phyloP scores from a whole-genome alignment of 176 grass and related monocot genomes.

The Alloteropsis semialata region DNA sequence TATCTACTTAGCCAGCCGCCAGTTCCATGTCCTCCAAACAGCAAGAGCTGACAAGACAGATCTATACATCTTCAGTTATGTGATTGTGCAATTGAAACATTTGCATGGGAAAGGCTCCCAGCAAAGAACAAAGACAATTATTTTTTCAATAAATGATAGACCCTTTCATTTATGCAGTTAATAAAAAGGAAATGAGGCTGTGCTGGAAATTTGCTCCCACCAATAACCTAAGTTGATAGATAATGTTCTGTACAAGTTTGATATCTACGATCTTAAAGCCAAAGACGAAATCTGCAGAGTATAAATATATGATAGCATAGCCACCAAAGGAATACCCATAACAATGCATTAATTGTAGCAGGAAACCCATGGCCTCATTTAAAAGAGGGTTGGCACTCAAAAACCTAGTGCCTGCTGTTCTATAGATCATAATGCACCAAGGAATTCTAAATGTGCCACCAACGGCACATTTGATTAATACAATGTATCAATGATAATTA shows the following conservation, averaged over 20 bases:
- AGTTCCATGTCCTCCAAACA: conserved; percentile 98
- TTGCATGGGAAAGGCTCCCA: background rate
- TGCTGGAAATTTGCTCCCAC: background rate
- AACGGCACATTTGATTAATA: background rate
- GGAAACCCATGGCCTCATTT: background rate
- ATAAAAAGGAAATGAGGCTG: background rate
- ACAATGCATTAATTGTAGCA: background rate
- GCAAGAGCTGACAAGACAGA: conserved; percentile 67
- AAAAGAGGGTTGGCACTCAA: background rate
- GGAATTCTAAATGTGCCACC: background rate
- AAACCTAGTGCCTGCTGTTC: background rate
- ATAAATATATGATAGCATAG: background rate
- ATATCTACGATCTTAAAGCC: background rate
- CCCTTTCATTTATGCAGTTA: conserved; percentile 1
- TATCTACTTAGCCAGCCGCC: conserved; percentile 97
- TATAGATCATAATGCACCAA: background rate
- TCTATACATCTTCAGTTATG: conserved; percentile 23
- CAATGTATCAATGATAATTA: background rate
- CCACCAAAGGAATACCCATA: background rate
- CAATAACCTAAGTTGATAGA: conserved; percentile 12
- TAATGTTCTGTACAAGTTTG: too few relatives aligned
- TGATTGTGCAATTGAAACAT: background rate
- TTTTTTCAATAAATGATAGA: background rate
- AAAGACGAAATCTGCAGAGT: background rate
- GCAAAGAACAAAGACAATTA: background rate